phyloP scores from a whole-genome alignment of 176 grass and related monocot genomes.

The Oryza longistaminata region DNA sequence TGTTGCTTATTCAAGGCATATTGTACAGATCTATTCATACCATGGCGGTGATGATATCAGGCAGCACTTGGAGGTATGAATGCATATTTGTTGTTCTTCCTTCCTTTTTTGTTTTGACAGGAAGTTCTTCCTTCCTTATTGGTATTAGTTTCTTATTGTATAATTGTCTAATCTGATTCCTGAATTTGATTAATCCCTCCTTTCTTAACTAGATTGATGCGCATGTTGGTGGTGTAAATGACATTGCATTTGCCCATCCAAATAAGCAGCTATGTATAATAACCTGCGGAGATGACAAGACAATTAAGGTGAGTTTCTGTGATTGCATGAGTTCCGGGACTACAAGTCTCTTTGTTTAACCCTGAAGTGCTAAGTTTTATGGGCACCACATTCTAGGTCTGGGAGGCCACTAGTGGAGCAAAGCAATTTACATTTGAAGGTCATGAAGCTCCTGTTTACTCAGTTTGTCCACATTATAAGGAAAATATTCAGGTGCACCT shows the following conservation, averaged over 20 bases:
- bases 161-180: conserved; percentile 7
- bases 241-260: conserved; percentile 97
- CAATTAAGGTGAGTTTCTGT: conserved; percentile 67
- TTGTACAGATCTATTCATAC: conserved; percentile 98
- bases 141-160: conserved; percentile 33
- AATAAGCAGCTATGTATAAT: conserved; percentile 97
- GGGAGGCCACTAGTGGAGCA: conserved; percentile 83
- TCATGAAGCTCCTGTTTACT: conserved; percentile 98
- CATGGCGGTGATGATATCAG: conserved; percentile 81
- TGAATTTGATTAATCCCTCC: conserved; percentile 26
- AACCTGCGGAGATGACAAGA: conserved; percentile 98
- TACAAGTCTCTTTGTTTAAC: conserved; percentile 13
- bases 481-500: conserved; percentile 85
- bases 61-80: conserved; percentile 87
- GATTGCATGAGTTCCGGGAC: background rate
- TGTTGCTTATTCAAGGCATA: conserved; percentile 98
- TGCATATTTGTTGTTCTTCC: conserved; percentile 17
- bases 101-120: background rate
- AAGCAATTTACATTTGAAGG: conserved; percentile 93
- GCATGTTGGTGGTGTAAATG: conserved; percentile 95
- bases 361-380: conserved; percentile 24
- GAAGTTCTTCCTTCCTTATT: conserved; percentile 10
- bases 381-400: conserved; percentile 65
- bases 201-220: conserved; percentile 89
- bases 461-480: conserved; percentile 96